These are phyloP conservation scores for Lasiosphaeria ovina DNA, from an alignment of 495 filamentous ascomycete species.

Conservation along the genomic window DNA sequence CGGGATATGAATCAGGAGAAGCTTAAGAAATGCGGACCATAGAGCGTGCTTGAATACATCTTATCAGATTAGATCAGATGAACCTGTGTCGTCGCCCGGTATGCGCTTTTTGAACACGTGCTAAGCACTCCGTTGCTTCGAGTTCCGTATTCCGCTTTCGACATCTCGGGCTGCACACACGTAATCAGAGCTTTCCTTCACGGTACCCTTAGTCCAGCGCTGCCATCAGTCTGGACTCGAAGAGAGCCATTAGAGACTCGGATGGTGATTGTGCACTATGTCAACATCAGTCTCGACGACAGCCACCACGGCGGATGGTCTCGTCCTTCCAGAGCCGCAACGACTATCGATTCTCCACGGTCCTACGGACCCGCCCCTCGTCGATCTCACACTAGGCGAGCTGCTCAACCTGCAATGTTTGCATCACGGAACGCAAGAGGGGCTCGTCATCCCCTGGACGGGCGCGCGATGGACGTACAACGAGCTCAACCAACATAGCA, in stretches of 20 bases:
- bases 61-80: constrained; percentile 30
- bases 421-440: constrained; percentile 59
- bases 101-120: no score
- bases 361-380: constrained; percentile 56
- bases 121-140: no score
- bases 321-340: constrained; percentile 32
- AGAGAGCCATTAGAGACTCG: no score
- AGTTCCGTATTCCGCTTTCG: no score
- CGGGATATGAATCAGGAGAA: not conserved
- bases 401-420: constrained; percentile 60
- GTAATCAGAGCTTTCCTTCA: no score
- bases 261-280: constrained; percentile 10
- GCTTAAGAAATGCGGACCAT: not conserved
- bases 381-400: constrained; percentile 61
- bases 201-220: no score
- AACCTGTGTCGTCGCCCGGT: not conserved
- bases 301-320: constrained; percentile 15
- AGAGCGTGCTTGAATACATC: constrained; percentile 14
- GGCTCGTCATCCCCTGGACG: constrained; percentile 64
- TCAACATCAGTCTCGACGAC: constrained; percentile 19
- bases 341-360: constrained; percentile 57
- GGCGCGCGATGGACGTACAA: constrained; percentile 66
- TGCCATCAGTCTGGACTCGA: no score
- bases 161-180: no score
- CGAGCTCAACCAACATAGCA: constrained; percentile 58